These are phyloP conservation scores for Blastocystis sp. DNA, from an alignment of 352 stramenopile species.

Conservation along the genomic window DNA sequence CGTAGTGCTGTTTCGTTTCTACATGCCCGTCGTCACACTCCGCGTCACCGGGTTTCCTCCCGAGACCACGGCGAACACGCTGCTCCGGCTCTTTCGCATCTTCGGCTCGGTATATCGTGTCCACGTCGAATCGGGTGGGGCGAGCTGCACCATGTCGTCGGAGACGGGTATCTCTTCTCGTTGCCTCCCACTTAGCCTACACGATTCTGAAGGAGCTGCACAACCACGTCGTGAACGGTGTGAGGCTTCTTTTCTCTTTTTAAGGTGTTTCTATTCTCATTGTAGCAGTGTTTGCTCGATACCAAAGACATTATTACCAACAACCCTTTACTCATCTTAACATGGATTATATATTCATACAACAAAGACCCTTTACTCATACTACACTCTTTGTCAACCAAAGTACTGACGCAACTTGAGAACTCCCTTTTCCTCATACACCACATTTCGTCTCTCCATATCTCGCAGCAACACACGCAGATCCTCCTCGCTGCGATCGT, in stretches of 20 bases:
- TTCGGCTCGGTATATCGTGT: neutral
- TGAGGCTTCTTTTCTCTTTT: neutral
- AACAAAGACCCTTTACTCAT: too few relatives aligned
- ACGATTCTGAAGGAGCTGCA: neutral
- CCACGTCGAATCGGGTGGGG: neutral
- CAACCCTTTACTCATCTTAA: too few relatives aligned
- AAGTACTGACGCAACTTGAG: slow-evolving; percentile 15
- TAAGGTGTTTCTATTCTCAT: too few relatives aligned
- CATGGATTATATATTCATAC: too few relatives aligned
- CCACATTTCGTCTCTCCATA: neutral
- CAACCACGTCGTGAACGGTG: neutral
- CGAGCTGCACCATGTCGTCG: neutral
- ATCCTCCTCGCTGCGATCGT: neutral
- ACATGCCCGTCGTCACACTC: neutral
- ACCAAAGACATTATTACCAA: too few relatives aligned
- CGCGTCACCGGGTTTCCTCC: neutral
- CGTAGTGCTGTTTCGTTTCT: neutral
- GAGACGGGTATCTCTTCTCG: neutral
- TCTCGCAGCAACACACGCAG: neutral
- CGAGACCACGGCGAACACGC: neutral
- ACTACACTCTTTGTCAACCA: slow-evolving; percentile 16
- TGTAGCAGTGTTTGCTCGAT: too few relatives aligned
- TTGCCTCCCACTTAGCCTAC: neutral
- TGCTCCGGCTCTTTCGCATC: neutral
- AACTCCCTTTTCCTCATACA: neutral